phyloP scores from a whole-genome alignment of 2,329 filamentous ascomycete species.

The Colletotrichum sp. region DNA sequence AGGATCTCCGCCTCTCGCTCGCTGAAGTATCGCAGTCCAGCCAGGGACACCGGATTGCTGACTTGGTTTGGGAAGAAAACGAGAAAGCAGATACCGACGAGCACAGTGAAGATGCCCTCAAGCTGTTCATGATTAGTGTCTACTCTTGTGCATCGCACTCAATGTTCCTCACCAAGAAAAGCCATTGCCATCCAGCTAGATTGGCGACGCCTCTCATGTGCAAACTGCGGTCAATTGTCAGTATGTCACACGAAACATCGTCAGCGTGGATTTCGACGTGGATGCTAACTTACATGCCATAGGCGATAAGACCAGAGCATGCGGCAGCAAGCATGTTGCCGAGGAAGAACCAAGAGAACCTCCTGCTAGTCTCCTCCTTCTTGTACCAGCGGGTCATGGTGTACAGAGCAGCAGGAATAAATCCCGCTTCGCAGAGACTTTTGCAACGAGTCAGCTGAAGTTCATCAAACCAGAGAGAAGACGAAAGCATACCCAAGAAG shows the following conservation, averaged over 20 bases:
- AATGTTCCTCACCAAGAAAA: constrained; percentile 29
- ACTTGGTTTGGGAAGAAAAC: constrained; percentile 32
- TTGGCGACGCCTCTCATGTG: constrained; percentile 36
- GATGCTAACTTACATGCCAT: constrained; percentile 35
- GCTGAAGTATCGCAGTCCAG: constrained; percentile 35
- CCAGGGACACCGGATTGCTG: constrained; percentile 33
- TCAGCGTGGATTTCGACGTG: neutral
- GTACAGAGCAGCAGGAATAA: constrained; percentile 52
- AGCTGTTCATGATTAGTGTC: constrained; percentile 23
- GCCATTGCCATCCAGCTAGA: constrained; percentile 38
- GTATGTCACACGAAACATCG: neutral
- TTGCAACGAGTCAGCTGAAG: neutral
- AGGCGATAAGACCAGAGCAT: constrained; percentile 45
- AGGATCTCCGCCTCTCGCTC: constrained; percentile 40
- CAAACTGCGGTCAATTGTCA: constrained; percentile 21
- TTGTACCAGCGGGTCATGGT: constrained; percentile 55
- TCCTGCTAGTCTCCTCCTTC: constrained; percentile 47
- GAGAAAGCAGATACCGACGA: constrained; percentile 35
- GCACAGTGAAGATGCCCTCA: constrained; percentile 41
- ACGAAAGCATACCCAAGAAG: constrained; percentile 28
- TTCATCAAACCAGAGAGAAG: neutral
- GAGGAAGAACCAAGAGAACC: constrained; percentile 50
- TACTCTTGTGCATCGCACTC: neutral
- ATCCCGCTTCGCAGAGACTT: constrained; percentile 40
- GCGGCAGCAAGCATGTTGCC: constrained; percentile 48